Evolutionary conservation across 768 basidiomycete species (phyloP).

Genomic region (Lactifluus hygrophoroides): DNA sequence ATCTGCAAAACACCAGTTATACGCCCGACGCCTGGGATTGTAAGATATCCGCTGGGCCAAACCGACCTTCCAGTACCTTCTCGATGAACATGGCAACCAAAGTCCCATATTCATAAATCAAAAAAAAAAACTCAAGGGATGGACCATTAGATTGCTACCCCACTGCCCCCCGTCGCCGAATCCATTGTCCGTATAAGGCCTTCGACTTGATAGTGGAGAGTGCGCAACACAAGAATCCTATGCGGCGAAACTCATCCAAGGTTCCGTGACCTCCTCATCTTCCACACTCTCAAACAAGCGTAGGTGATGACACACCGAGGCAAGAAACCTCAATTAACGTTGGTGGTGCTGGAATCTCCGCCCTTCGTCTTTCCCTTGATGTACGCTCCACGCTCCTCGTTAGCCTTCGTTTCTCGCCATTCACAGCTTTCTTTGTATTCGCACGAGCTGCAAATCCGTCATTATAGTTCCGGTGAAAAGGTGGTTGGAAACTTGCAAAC

Average conservation of each 20-base stretch:
- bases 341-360: background rate
- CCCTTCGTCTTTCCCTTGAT: background rate
- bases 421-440: constrained; percentile 38
- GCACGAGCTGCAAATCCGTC: constrained; percentile 24
- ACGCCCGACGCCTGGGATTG: no score
- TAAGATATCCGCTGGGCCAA: no score
- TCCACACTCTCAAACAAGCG: background rate
- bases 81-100: no score
- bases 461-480: background rate
- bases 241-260: background rate
- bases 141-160: no score
- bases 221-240: background rate
- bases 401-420: constrained; percentile 31
- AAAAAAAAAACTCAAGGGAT: no score
- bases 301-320: background rate
- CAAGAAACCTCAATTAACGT: background rate
- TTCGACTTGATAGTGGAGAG: background rate
- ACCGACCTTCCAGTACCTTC: no score
- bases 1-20: no score
- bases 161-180: no score
- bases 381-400: constrained; percentile 15
- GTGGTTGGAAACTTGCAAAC: constrained; percentile 46
- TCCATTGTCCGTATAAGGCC: background rate
- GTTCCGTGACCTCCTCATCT: background rate
- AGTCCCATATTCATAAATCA: no score